phyloP scores from a whole-genome alignment of 345 rosid species.

The Hibiscus trionum region DNA sequence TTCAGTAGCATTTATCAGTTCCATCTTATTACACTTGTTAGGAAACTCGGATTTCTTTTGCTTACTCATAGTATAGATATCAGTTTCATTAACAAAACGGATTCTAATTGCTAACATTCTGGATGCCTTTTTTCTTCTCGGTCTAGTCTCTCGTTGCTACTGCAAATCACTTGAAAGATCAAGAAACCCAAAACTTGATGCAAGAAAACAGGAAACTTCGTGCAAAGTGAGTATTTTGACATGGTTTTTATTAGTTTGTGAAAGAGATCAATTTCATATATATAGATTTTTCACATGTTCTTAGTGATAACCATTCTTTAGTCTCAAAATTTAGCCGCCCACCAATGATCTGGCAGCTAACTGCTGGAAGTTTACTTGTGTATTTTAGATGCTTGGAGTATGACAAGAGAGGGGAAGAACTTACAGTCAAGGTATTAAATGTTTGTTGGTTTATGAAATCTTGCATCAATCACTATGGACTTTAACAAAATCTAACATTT shows the following conservation, averaged over 20 bases:
- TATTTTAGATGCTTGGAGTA: conserved; percentile 56
- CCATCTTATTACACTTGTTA: neutral
- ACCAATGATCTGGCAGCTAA: neutral
- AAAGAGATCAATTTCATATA: neutral
- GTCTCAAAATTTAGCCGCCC: neutral
- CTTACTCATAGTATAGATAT: neutral
- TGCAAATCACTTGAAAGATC: conserved; percentile 21
- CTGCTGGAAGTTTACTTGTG: neutral
- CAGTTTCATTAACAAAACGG: neutral
- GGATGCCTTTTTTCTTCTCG: neutral
- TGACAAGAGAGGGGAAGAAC: conserved; percentile 49
- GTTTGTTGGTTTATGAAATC: neutral
- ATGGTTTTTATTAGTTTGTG: neutral
- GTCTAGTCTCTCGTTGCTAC: conserved; percentile 22
- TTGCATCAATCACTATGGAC: neutral
- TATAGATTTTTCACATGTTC: too few relatives aligned
- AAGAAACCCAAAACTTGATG: conserved; percentile 39
- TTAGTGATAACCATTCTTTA: neutral
- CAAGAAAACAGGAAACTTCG: conserved; percentile 59
- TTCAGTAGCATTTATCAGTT: neutral
- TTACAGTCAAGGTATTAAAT: conserved; percentile 46
- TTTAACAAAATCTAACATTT: neutral
- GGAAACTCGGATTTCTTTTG: neutral
- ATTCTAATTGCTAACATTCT: neutral
- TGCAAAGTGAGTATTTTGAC: conserved; percentile 44